These are phyloP conservation scores for Cytidiella melzeri DNA, from an alignment of 768 basidiomycete species.

Conservation along the genomic window DNA sequence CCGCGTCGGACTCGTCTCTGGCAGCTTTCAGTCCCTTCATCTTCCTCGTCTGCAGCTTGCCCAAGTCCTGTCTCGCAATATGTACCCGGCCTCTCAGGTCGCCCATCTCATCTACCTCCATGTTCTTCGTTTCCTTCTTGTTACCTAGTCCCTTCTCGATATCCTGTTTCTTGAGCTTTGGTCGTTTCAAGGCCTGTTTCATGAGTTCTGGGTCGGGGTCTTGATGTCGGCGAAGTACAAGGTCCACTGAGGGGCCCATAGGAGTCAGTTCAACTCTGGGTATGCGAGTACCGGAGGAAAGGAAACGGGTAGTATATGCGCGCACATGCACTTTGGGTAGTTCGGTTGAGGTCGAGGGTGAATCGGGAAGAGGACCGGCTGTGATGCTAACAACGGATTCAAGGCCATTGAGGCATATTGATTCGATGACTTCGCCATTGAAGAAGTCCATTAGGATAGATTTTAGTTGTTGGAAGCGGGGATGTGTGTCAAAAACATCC, in stretches of 20 bases:
- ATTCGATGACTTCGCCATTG: slow-evolving; percentile 80
- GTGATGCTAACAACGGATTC: slow-evolving; percentile 86
- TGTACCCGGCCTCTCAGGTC: slow-evolving; percentile 89
- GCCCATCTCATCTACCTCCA: slow-evolving; percentile 98
- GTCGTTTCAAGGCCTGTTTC: slow-evolving; percentile 75
- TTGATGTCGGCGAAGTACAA: slow-evolving; percentile 69
- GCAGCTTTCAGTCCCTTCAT: slow-evolving; percentile 82
- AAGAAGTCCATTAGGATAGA: slow-evolving; percentile 88
- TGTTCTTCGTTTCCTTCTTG: slow-evolving; percentile 81
- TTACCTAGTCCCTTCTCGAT: slow-evolving; percentile 76
- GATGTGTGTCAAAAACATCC: slow-evolving; percentile 91
- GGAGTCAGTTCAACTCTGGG: slow-evolving; percentile 79
- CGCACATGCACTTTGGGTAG: slow-evolving; percentile 88
- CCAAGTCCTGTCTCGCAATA: slow-evolving; percentile 82
- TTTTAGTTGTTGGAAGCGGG: slow-evolving; percentile 87
- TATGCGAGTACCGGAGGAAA: slow-evolving; percentile 70
- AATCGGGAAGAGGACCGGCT: slow-evolving; percentile 56
- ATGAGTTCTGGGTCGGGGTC: slow-evolving; percentile 72
- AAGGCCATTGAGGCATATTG: slow-evolving; percentile 76
- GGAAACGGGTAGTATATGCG: slow-evolving; percentile 70
- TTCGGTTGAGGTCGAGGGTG: slow-evolving; percentile 32
- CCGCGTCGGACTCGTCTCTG: slow-evolving; percentile 9
- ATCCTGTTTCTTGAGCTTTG: slow-evolving; percentile 85
- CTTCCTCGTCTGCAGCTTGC: slow-evolving; percentile 83
- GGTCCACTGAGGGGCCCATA: slow-evolving; percentile 90